Evolutionary conservation across 2,329 filamentous ascomycete genomes (phyloP), one percentile per base, ranked within the genome.

Genomic region (Trichoderma sp.): DNA sequence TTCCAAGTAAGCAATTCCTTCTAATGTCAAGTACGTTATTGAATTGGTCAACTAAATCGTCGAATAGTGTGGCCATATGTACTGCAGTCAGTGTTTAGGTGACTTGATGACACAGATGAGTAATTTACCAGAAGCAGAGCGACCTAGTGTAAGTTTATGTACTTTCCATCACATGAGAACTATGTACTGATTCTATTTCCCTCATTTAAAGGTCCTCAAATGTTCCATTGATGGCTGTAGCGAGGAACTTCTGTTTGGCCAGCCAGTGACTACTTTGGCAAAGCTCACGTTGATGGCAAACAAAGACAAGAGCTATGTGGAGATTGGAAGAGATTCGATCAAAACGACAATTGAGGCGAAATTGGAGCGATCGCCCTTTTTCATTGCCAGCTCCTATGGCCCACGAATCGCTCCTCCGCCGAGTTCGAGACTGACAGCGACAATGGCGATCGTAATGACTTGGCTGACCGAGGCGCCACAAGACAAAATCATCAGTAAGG

Each of bases 401-500:
- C 48, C 32, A 7, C 22, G 34, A 1, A 74, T 5, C 64, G 73
- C 0, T 70, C 74, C 0, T 77, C 79, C 15, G 71, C 78, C 1
- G 81, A 81, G 68, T 58, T 34, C 48, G 6, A 53, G 34, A 2
- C 6, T 78, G 0, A 74, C 73, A 0, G 75, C 73, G 0, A 70
- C 77, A 0, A 75, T 78, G 70, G 72, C 75, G 4, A 72, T 79
- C 0, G 69, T 80, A 1, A 25, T 74, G 1, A 72, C 73, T 1
- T 81, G 80, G 80, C 68, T 72, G 25, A 1, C 39, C 0, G 72
- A 77, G 0, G 67, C 68, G 0, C 79, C 79, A 0, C 54, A 76
- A 0, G 79, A 82, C 72, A 82, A 81, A 69, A 79, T 80, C 4
- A 79, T 82, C 17, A 72, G 80, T 80, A 70, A 72, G 76, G 66